phyloP scores from a whole-genome alignment of 345 rosid genomes.

The Carallia brachiata region DNA sequence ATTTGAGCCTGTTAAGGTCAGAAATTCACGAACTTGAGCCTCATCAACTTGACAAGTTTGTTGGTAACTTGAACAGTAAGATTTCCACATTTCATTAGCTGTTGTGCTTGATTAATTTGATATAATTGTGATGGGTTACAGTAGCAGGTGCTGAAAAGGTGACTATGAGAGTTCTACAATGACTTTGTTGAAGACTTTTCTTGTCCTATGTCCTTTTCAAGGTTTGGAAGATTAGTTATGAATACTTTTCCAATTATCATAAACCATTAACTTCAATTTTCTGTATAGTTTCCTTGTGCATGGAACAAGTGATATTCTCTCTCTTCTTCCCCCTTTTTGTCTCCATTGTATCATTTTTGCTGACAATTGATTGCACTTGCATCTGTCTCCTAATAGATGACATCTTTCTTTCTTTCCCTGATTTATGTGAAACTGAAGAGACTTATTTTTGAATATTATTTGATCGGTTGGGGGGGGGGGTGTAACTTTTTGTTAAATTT shows the following conservation, averaged over 20 bases:
- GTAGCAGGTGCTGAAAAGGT: constrained; percentile 61
- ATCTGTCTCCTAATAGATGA: too few relatives aligned
- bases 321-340: too few relatives aligned
- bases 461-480: too few relatives aligned
- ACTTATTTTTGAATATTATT: too few relatives aligned
- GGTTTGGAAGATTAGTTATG: constrained; percentile 91
- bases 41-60: constrained; percentile 75
- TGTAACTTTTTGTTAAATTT: too few relatives aligned
- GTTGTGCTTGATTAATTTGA: constrained; percentile 11
- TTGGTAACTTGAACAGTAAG: constrained; percentile 54
- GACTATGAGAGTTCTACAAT: constrained; percentile 78
- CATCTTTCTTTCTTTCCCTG: too few relatives aligned
- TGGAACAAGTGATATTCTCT: too few relatives aligned
- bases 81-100: neutral
- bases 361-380: too few relatives aligned
- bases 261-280: neutral
- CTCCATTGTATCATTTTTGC: too few relatives aligned
- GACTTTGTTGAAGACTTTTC: constrained; percentile 76
- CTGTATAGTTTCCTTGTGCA: too few relatives aligned
- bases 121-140: constrained; percentile 15
- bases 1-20: constrained; percentile 68
- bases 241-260: neutral
- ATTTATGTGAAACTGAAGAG: too few relatives aligned
- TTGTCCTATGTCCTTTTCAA: constrained; percentile 90
- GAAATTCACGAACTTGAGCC: constrained; percentile 91